Evolutionary conservation across 345 rosid species (phyloP), one percentile per base, ranked within the genome.

Genomic region (Syzygium oleosum): DNA sequence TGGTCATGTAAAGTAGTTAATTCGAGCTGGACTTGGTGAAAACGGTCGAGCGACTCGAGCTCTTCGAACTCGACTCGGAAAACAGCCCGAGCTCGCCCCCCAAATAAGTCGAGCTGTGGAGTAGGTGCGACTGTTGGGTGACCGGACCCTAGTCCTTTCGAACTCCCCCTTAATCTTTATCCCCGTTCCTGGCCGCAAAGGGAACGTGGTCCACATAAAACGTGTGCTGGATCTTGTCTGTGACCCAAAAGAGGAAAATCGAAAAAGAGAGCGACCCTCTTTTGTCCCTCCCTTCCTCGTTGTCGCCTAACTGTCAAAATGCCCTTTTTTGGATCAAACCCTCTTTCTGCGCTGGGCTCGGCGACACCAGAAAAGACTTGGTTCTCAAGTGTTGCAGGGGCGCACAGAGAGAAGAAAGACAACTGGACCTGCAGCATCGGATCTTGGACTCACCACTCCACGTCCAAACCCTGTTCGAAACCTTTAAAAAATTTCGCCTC

Each of bases 1-100:
- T 1, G 0, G 0, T n/a, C 0, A 61, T 61, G 19, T 27, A 61
- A 63, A 7, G 21, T 0, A 65, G 0, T 31, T 65, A 4, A 65
- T 31, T 65, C 0, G 6, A 61, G 38, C 21, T n/a, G 13, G 5
- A 61, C 19, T n/a, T 4, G 9, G 14, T n/a, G 38, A 2, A 14
- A 13, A 14, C 27, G 38, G 1, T n/a, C 1, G 10, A n/a, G 73
- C 0, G 9, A 65, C 78, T 31, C 1, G 12, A 65, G 6, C 1
- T 0, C 78, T 0, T 15, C 0, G 19, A 13, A 61, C 73, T 61
- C 38, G 19, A 61, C 10, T 61, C 0, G 38, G 14, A 53, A 16
- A n/a, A 31, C 2, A n/a, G 73, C 73, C 38, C 0, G 2, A 7
- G 4, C 9, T 59, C 27, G 73, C 9, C 19, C 0, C 0, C 22